A percentile compares a stretch with the other conserved stretches of the same genome.
Evolutionary conservation across 257 asterid genomes (phyloP).

Genomic region (Solanum peruvianum): DNA sequence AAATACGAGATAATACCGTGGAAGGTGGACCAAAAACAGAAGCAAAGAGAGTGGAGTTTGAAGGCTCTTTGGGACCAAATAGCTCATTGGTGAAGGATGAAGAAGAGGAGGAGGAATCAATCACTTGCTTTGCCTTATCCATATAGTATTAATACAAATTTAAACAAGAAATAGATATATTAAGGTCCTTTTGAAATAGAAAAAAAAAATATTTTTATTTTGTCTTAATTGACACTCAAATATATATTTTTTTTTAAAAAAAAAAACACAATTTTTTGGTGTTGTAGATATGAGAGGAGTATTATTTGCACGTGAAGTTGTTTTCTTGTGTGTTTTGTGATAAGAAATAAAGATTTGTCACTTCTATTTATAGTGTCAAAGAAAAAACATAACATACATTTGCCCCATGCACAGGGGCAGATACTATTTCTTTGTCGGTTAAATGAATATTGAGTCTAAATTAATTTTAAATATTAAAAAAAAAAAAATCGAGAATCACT

Average conservation of each 20-base stretch:
- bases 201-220: neutral
- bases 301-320: conserved; percentile 1
- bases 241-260: too few relatives aligned
- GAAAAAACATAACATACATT: too few relatives aligned
- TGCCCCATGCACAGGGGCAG: neutral
- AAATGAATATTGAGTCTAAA: neutral
- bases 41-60: conserved; percentile 34
- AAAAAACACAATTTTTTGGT: neutral
- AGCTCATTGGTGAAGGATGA: conserved; percentile 52
- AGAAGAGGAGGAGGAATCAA: conserved; percentile 30
- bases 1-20: conserved; percentile 20
- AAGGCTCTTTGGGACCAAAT: conserved; percentile 57
- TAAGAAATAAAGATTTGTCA: neutral
- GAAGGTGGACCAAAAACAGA: conserved; percentile 59
- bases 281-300: neutral
- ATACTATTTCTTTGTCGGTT: neutral
- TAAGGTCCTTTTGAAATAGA: neutral
- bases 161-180: neutral
- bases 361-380: neutral
- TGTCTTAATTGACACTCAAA: neutral
- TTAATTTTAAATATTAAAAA: too few relatives aligned
- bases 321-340: neutral
- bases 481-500: too few relatives aligned
- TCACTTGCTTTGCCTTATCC: conserved; percentile 53
- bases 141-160: conserved; percentile 5